Percentiles rank a stretch among this genome's conserved stretches.
These are phyloP conservation scores for Viola odorata DNA, from an alignment of 345 rosid genomes.

Conservation along the genomic window DNA sequence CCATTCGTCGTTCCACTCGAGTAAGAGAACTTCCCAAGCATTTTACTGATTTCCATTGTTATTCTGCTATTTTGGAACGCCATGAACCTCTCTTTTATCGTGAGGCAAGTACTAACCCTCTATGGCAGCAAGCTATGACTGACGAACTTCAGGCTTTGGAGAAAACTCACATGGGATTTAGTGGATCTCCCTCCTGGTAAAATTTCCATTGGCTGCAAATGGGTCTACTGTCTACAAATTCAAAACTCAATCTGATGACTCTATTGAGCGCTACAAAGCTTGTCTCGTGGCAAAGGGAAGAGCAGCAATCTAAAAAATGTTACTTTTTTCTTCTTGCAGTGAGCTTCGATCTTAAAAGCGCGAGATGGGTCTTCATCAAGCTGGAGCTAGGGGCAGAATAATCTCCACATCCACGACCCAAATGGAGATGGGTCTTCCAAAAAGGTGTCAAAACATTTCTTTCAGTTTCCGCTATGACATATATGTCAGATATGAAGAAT, in stretches of 20 bases:
- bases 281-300: not conserved
- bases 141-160: not conserved
- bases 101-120: not conserved
- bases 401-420: no score
- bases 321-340: no score
- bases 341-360: no score
- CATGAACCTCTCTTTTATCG: not conserved
- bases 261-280: not conserved
- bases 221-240: slow-evolving; percentile 1
- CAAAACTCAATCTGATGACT: not conserved
- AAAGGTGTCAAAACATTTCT: no score
- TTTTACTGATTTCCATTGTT: not conserved
- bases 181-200: not conserved
- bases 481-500: no score
- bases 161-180: slow-evolving; percentile 6
- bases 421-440: no score
- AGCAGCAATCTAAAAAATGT: no score
- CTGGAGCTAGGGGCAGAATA: no score
- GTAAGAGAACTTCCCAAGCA: not conserved
- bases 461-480: no score
- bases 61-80: not conserved
- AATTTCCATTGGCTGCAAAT: not conserved
- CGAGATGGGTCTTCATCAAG: no score
- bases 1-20: not conserved
- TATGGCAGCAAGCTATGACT: not conserved